Percentiles rank a stretch among this genome's conserved stretches.
phyloP scores from a whole-genome alignment of 2,329 filamentous ascomycete species.

The Aspergillus bombycis region DNA sequence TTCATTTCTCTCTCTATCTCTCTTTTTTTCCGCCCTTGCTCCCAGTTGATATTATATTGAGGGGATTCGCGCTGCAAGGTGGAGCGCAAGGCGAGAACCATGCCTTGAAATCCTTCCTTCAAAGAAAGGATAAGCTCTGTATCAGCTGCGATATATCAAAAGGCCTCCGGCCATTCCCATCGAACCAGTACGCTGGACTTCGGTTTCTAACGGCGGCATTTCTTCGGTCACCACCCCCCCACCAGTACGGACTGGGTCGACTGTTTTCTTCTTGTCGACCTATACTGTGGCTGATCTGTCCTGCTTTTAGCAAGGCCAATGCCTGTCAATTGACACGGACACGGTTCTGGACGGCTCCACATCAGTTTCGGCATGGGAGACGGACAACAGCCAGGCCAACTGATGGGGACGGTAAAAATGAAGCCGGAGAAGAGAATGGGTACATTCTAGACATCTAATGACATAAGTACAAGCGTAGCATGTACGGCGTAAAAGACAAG shows the following conservation, averaged over 20 bases:
- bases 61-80: constrained; percentile 53
- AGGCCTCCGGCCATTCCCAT: constrained; percentile 19
- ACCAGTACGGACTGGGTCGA: constrained; percentile 13
- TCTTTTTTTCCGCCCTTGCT: neutral
- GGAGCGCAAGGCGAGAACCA: constrained; percentile 56
- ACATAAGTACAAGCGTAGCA: neutral
- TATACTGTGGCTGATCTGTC: constrained; percentile 27
- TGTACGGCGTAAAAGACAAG: no score
- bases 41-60: constrained; percentile 6
- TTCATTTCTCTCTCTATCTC: constrained; percentile 15
- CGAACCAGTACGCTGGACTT: constrained; percentile 17
- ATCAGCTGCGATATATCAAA: constrained; percentile 56
- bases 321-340: neutral
- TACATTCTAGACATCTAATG: neutral
- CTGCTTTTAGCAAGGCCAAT: neutral
- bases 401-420: neutral
- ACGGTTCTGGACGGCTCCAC: constrained; percentile 8
- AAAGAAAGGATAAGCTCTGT: constrained; percentile 51
- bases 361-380: constrained; percentile 12
- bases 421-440: neutral
- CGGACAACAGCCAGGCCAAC: constrained; percentile 4
- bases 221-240: constrained; percentile 5
- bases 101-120: constrained; percentile 51
- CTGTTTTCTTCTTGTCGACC: constrained; percentile 13
- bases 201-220: constrained; percentile 11